Percentiles rank a stretch among this genome's conserved stretches.
Evolutionary conservation across 345 rosid species (phyloP).

Genomic region (Erodium maritimum): DNA sequence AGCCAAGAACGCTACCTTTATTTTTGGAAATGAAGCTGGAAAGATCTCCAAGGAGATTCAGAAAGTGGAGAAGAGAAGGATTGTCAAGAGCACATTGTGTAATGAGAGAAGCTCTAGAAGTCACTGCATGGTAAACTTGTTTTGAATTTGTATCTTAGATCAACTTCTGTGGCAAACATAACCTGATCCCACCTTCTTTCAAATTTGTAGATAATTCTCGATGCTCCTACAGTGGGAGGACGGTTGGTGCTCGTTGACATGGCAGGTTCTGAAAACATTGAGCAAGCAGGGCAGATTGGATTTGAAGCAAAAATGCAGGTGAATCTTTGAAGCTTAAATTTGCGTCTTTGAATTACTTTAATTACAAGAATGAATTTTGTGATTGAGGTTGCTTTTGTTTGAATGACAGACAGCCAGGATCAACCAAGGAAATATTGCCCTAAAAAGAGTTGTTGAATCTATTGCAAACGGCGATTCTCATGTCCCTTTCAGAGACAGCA

Average conservation of each 20-base stretch:
- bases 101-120: constrained; percentile 95
- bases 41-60: constrained; percentile 82
- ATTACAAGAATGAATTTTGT: too few species aligned
- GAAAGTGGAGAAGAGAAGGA: constrained; percentile 91
- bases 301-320: constrained; percentile 99
- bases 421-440: constrained; percentile 89
- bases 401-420: constrained; percentile 79
- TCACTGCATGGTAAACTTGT: constrained; percentile 70
- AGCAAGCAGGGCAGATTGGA: constrained; percentile 88
- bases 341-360: neutral
- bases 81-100: constrained; percentile 83
- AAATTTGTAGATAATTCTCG: constrained; percentile 50
- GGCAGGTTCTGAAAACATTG: constrained; percentile 99
- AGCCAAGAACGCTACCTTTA: constrained; percentile 77
- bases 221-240: constrained; percentile 98
- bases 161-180: neutral
- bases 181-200: neutral
- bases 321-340: constrained; percentile 2
- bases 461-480: constrained; percentile 98
- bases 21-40: constrained; percentile 83
- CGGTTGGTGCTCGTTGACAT: constrained; percentile 94
- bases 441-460: constrained; percentile 94
- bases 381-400: constrained; percentile 3
- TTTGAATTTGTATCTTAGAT: neutral
- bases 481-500: constrained; percentile 97